These are phyloP conservation scores for Cladophialophora immunda DNA, from an alignment of 2,329 filamentous ascomycete genomes.

Conservation along the genomic window DNA sequence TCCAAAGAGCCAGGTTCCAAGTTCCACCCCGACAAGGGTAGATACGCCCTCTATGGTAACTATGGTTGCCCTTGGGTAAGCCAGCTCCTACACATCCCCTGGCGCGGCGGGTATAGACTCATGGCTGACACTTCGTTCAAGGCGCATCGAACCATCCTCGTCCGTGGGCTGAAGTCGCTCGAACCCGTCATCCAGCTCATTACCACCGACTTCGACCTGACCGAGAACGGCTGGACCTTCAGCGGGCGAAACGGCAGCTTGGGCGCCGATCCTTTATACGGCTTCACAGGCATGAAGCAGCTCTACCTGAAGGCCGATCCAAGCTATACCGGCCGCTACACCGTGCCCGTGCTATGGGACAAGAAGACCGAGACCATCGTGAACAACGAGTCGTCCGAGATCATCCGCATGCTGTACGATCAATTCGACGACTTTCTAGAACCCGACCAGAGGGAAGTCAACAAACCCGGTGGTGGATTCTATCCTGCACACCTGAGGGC, in stretches of 20 bases:
- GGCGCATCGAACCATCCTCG: constrained; percentile 61
- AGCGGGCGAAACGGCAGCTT: constrained; percentile 66
- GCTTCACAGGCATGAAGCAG: constrained; percentile 74
- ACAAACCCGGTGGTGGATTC: constrained; percentile 51
- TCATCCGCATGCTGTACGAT: constrained; percentile 81
- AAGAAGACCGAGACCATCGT: constrained; percentile 78
- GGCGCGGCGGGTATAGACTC: constrained; percentile 12
- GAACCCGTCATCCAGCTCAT: constrained; percentile 60
- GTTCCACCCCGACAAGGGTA: constrained; percentile 67
- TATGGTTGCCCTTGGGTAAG: constrained; percentile 67
- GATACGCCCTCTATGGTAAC: constrained; percentile 70
- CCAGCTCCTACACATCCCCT: not conserved
- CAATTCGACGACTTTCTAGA: constrained; percentile 76
- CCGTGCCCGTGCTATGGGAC: constrained; percentile 84
- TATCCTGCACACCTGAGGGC: constrained; percentile 69
- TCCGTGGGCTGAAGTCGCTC: constrained; percentile 60
- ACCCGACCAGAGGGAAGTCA: constrained; percentile 63
- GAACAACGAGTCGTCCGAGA: constrained; percentile 87
- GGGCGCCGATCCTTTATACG: constrained; percentile 73
- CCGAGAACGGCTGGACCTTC: constrained; percentile 75
- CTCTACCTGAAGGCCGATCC: constrained; percentile 77
- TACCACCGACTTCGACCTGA: constrained; percentile 53
- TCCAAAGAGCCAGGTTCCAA: constrained; percentile 60
- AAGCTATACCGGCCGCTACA: constrained; percentile 76
- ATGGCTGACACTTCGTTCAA: constrained; percentile 23